These are phyloP conservation scores for Phytophthora aleatoria DNA, from an alignment of 352 stramenopile genomes.

Conservation along the genomic window DNA sequence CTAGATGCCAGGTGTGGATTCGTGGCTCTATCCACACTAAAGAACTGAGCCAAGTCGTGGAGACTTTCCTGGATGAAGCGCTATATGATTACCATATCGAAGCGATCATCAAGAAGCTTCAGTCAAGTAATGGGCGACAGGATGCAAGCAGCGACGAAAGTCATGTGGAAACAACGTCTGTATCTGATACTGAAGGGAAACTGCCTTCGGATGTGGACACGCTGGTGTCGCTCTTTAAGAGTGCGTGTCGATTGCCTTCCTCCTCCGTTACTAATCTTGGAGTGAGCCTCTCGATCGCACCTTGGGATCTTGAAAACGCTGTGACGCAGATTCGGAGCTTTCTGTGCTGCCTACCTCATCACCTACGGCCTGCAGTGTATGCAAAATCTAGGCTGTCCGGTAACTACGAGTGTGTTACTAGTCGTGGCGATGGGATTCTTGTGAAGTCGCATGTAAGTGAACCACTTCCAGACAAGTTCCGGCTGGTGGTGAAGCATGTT, in stretches of 20 bases:
- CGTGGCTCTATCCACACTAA: slow-evolving; percentile 62
- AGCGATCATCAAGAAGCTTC: slow-evolving; percentile 43
- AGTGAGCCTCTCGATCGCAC: slow-evolving; percentile 46
- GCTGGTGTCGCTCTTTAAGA: slow-evolving; percentile 59
- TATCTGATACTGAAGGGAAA: slow-evolving; percentile 8
- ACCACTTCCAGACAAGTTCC: slow-evolving; percentile 26
- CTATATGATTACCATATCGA: slow-evolving; percentile 86
- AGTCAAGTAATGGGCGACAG: slow-evolving; percentile 12
- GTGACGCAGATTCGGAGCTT: slow-evolving; percentile 58
- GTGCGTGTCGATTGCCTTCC: slow-evolving; percentile 45
- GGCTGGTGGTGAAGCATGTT: slow-evolving; percentile 34
- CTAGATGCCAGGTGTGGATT: slow-evolving; percentile 75
- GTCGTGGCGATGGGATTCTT: slow-evolving; percentile 11
- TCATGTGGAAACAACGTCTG: slow-evolving; percentile 4
- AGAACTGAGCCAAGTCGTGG: slow-evolving; percentile 66
- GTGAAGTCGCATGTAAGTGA: slow-evolving; percentile 9
- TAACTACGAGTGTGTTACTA: slow-evolving; percentile 32
- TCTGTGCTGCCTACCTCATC: slow-evolving; percentile 56
- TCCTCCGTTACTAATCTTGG: slow-evolving; percentile 65
- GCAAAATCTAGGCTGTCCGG: slow-evolving; percentile 37
- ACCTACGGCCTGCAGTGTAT: slow-evolving; percentile 55
- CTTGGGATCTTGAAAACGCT: slow-evolving; percentile 68
- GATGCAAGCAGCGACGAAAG: slow-evolving; percentile 9
- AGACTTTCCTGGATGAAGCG: slow-evolving; percentile 75
- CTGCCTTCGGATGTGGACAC: slow-evolving; percentile 39